phyloP scores from a whole-genome alignment of 768 basidiomycete species.

The Leccinum olivaceopallidum region DNA sequence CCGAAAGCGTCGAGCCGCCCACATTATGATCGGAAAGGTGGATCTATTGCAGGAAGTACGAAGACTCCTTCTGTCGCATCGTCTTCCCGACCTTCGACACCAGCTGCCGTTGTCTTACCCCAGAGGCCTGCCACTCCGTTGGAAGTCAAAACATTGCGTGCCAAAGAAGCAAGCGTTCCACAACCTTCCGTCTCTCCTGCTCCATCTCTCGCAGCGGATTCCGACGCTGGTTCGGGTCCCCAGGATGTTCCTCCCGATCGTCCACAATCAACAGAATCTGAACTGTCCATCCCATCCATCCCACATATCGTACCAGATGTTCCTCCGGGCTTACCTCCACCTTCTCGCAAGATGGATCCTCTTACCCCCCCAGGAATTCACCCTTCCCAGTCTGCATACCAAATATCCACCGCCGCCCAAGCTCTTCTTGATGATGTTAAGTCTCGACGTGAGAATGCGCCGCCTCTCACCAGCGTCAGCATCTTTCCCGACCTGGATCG shows the following conservation, averaged over 20 bases:
- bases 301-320: slow-evolving; percentile 53
- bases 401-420: slow-evolving; percentile 84
- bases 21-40: slow-evolving; percentile 45
- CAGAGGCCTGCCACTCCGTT: slow-evolving; percentile 47
- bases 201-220: slow-evolving; percentile 50
- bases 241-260: slow-evolving; percentile 44
- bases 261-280: slow-evolving; percentile 42
- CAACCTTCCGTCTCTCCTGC: slow-evolving; percentile 42
- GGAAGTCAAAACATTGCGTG: slow-evolving; percentile 39
- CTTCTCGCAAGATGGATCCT: slow-evolving; percentile 51
- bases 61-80: slow-evolving; percentile 50
- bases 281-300: slow-evolving; percentile 36
- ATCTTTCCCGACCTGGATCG: slow-evolving; percentile 91
- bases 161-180: slow-evolving; percentile 44
- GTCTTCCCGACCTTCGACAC: slow-evolving; percentile 60
- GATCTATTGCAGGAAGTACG: slow-evolving; percentile 32
- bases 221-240: slow-evolving; percentile 46
- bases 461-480: slow-evolving; percentile 44
- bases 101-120: slow-evolving; percentile 39
- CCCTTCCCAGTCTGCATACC: slow-evolving; percentile 60
- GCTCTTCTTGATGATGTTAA: slow-evolving; percentile 84
- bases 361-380: slow-evolving; percentile 44
- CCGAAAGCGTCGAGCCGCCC: slow-evolving; percentile 36
- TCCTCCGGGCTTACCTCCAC: slow-evolving; percentile 48
- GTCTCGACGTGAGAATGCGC: slow-evolving; percentile 63